These are phyloP conservation scores for Wallacemonas sp. DNA, from an alignment of 208 protist genomes.

Conservation along the genomic window DNA sequence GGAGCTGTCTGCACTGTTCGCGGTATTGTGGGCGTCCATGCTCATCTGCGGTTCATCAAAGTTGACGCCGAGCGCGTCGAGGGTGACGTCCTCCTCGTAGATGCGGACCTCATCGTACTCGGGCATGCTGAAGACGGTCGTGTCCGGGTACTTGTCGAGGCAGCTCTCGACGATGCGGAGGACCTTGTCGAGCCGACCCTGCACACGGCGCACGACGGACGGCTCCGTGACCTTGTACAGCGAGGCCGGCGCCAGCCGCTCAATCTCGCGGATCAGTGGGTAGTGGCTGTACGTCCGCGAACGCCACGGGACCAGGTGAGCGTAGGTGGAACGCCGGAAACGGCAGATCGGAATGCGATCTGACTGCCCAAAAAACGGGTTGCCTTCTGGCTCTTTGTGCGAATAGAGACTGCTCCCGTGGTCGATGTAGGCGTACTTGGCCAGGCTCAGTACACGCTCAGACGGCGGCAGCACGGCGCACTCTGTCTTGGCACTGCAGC, in stretches of 20 bases:
- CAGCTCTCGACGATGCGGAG: conserved; percentile 55
- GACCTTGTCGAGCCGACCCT: conserved; percentile 71
- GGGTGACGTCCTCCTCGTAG: conserved; percentile 49
- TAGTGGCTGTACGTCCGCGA: conserved; percentile 23
- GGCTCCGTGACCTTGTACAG: conserved; percentile 55
- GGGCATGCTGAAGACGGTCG: conserved; percentile 63
- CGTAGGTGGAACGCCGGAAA: conserved; percentile 61
- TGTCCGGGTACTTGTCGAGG: conserved; percentile 35
- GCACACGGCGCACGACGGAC: conserved; percentile 47
- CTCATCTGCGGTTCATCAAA: too few species aligned
- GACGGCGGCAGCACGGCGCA: conserved; percentile 20
- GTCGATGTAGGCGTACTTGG: conserved; percentile 84
- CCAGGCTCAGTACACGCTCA: conserved; percentile 27
- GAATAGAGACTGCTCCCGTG: conserved; percentile 86
- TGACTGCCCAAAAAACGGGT: conserved; percentile 61
- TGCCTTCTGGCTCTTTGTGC: conserved; percentile 65
- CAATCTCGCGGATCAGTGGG: conserved; percentile 43
- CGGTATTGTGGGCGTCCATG: too few species aligned
- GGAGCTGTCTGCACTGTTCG: too few species aligned
- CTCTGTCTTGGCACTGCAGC: conserved; percentile 59
- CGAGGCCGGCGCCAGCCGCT: conserved; percentile 22
- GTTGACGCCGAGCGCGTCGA: conserved; percentile 19
- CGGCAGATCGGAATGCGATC: conserved; percentile 66
- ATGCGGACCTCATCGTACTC: conserved; percentile 68
- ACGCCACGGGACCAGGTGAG: conserved; percentile 28